Base-by-base conservation (phyloP, 1,139 yeast species). In the Yamadazyma oceani region DNA sequence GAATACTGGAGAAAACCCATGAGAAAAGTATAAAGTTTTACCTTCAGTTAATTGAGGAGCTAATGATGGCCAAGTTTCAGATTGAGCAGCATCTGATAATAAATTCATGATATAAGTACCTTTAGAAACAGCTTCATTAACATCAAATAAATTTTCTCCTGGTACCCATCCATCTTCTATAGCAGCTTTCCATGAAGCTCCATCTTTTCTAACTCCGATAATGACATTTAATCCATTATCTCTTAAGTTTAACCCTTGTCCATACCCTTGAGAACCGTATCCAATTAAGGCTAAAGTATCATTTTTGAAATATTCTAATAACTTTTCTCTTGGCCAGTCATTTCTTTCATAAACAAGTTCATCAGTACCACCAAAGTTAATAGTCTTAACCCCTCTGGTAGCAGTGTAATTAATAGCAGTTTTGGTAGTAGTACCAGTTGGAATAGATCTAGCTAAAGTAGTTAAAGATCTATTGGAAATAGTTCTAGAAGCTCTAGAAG, bases 191-290 rank as follows among this genome's bases (percentile, higher is more conserved):
- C 98, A 92, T 46, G 98, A 92, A 57, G 96, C 94, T 78, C 98
- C 98, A 64, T 87, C 73, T 80, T 92, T 88, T 75, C 98, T 85
- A 60, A 92, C 98, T 81, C 98, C 98, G 55, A 92, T 78, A 67
- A 92, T 86, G 58, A 92, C 98, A 69, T 92, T 92, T 62, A 92
- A 72, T 69, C 98, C 98, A 62, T 92, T 90, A 80, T 92, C 98
- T 78, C 98, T 87, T 78, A 92, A 75, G 89, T 92, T 92, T 60
- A 92, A 83, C 73, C 97, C 97, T 79, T 92, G 98, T 66, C 98
- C 98, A 79, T 92, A 92, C 75, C 98, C 98, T 78, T 92, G 98
- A 55, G 98, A 92, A 64, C 98, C 98, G 82, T 92, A 92, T 73
- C 98, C 98, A 57, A 92, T 90, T 64, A 92, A 75, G 55, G 98